Percentiles rank a stretch among this genome's conserved stretches.
phyloP scores from a whole-genome alignment of 2,329 filamentous ascomycete genomes.

The Arthrocladium fulminans region DNA sequence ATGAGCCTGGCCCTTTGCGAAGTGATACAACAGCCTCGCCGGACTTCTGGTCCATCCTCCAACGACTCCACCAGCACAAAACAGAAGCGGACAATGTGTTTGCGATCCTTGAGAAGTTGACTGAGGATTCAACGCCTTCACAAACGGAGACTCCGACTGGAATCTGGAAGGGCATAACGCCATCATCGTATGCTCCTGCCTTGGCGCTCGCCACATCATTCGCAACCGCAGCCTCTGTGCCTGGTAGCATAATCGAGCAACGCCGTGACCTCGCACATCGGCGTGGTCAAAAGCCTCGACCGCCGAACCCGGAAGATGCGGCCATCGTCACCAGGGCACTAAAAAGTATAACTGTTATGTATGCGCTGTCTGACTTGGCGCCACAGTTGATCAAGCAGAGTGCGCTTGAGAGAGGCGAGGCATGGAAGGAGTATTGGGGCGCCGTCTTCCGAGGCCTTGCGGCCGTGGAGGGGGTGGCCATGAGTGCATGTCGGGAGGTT shows the following conservation, averaged over 20 bases:
- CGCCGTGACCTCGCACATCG: constrained; percentile 21
- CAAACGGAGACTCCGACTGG: constrained; percentile 58
- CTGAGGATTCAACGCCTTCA: constrained; percentile 19
- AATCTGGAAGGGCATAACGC: constrained; percentile 54
- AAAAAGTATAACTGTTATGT: constrained; percentile 72
- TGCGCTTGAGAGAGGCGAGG: constrained; percentile 79
- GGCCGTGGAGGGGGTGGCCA: constrained; percentile 57
- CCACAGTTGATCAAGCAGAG: constrained; percentile 85
- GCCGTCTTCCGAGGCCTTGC: constrained; percentile 86
- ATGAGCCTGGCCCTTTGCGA: constrained; percentile 64
- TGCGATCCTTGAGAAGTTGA: constrained; percentile 52
- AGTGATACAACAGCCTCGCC: constrained; percentile 94
- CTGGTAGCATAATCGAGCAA: constrained; percentile 20
- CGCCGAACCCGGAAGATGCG: constrained; percentile 47
- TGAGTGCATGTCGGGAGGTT: constrained; percentile 88
- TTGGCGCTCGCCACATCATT: constrained; percentile 82
- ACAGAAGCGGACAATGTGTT: constrained; percentile 73
- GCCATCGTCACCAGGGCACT: constrained; percentile 67
- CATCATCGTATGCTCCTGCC: constrained; percentile 89
- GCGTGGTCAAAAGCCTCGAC: constrained; percentile 18
- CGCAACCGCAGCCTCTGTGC: constrained; percentile 66
- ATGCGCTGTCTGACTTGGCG: constrained; percentile 70
- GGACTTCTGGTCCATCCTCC: constrained; percentile 90
- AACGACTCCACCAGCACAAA: constrained; percentile 59
- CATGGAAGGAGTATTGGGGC: constrained; percentile 96